Conservation (phyloP, 169 alveolate genomes). For the Cystoisospora suis region DNA sequence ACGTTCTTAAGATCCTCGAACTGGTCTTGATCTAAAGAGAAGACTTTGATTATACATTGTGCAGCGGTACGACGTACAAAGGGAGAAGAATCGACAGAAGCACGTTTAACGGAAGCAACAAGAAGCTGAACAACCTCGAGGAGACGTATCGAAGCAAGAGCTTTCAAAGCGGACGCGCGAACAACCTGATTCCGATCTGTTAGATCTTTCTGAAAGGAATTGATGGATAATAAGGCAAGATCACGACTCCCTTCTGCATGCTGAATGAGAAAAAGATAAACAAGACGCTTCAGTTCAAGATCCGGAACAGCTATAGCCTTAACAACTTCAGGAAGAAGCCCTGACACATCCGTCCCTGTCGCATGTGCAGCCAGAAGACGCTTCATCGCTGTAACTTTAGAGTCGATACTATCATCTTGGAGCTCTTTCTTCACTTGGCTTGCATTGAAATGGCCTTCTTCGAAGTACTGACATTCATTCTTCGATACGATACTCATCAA, state of each 20-base stretch:
- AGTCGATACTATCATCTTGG: conserved; percentile 66
- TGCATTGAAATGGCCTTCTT: conserved; percentile 51
- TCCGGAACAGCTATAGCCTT: conserved; percentile 77
- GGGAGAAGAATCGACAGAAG: conserved; percentile 83
- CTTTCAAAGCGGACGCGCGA: conserved; percentile 81
- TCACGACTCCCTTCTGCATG: conserved; percentile 77
- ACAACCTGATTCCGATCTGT: conserved; percentile 76
- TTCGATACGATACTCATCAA: conserved; percentile 60
- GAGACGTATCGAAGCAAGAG: conserved; percentile 78
- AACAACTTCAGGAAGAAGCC: conserved; percentile 79
- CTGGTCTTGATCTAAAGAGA: conserved; percentile 72
- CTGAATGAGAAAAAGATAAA: conserved; percentile 76
- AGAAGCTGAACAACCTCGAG: conserved; percentile 77
- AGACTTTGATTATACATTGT: conserved; percentile 77
- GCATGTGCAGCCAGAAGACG: conserved; percentile 74
- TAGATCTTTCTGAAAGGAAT: conserved; percentile 82
- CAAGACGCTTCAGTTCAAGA: conserved; percentile 77
- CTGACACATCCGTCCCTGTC: conserved; percentile 77
- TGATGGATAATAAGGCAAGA: conserved; percentile 77
- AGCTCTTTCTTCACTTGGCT: conserved; percentile 60
- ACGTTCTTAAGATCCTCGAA: conserved; percentile 54
- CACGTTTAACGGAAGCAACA: conserved; percentile 73
- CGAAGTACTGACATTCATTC: conserved; percentile 68
- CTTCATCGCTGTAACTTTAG: conserved; percentile 79
- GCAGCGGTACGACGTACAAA: conserved; percentile 84